Evolutionary conservation across 2,329 filamentous ascomycete species (phyloP), one percentile per base, ranked within the genome.

Genomic region (Bipolaris zeicola): DNA sequence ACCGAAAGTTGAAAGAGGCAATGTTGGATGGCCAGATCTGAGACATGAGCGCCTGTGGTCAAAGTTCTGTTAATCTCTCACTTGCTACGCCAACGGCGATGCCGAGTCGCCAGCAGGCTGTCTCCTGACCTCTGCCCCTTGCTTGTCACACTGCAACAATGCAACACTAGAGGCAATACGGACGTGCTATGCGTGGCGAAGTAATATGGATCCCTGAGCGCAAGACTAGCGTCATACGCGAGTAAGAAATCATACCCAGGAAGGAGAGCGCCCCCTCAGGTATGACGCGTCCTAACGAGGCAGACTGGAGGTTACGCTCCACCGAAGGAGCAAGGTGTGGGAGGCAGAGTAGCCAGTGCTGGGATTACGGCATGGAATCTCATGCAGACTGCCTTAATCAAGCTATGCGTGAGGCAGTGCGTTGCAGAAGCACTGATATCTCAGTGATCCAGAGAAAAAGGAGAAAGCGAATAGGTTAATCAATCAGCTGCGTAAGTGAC

Each of bases 21-120:
- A 47, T 55, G n/a, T 36, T 42, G 3, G 26, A 6, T 44, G 6
- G 16, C 39, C 4, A 51, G 49, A 51, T 41, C 33, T 51, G 6
- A 51, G 39, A 38, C 36, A 50, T 55, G 11, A 55, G 41, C 47
- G 20, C 41, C 6, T n/a, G n/a, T n/a, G n/a, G n/a, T n/a, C n/a
- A n/a, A n/a, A 46, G 33, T 50, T 22, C 22, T n/a, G 33, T 47
- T 24, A 8, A 55, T 51, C 47, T 51, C 47, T 28, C 1, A 22
- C 18, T 47, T 52, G 1, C 33, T 33, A 52, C 10, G 14, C 11
- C 3, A 45, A 45, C 5, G n/a, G 49, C 11, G 31, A 31, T 24
- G 5, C 49, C 6, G 3, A 52, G 41, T 41, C 33, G 11, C 33
- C 3, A 52, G 33, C 49, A 31, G 3, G 20, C 2, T 31, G 33